These are phyloP conservation scores for Aspergillus olivimuriae DNA, from an alignment of 495 filamentous ascomycete species.

Conservation along the genomic window DNA sequence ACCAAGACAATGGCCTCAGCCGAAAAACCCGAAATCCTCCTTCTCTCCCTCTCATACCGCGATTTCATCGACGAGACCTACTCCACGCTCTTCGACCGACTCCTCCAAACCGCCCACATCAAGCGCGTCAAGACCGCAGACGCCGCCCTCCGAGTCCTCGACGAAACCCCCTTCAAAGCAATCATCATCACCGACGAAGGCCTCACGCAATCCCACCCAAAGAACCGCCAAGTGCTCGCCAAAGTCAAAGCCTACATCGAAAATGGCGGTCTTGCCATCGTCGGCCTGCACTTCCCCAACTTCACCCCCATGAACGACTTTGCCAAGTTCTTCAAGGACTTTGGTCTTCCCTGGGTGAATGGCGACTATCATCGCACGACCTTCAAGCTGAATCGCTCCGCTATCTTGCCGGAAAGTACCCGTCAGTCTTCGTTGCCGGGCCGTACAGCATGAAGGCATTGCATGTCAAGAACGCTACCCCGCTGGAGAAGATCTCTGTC, in stretches of 20 bases:
- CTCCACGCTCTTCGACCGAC: conserved; percentile 6
- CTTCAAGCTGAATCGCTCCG: conserved; percentile 16
- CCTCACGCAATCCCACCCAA: conserved; percentile 1
- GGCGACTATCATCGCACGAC: conserved; percentile 28
- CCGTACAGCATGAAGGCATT: conserved; percentile 40
- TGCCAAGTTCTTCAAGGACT: conserved; percentile 16
- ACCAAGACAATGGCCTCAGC: conserved; percentile 11
- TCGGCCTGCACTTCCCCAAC: conserved; percentile 26
- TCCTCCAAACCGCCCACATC: conserved; percentile 3
- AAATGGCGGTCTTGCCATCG: conserved; percentile 16
- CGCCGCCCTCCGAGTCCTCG: conserved; percentile 5
- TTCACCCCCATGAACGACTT: conserved; percentile 15
- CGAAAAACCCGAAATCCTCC: conserved; percentile 12
- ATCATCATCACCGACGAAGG: conserved; percentile 18
- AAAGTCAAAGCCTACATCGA: conserved; percentile 11
- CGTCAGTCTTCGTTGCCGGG: conserved; percentile 17
- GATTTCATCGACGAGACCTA: conserved; percentile 12
- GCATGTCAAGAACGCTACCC: conserved; percentile 25
- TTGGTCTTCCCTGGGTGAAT: conserved; percentile 32
- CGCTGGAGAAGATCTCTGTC: conserved; percentile 25
- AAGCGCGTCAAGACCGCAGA: conserved; percentile 12
- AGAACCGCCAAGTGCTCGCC: conserved; percentile 6
- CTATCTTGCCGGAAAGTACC: conserved; percentile 4
- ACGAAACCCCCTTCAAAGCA: conserved; percentile 7
- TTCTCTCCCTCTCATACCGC: conserved; percentile 13